Percentiles rank a stretch among this genome's conserved stretches.
Conservation (phyloP, 495 filamentous ascomycete species). For the Cetradonia linearis region DNA sequence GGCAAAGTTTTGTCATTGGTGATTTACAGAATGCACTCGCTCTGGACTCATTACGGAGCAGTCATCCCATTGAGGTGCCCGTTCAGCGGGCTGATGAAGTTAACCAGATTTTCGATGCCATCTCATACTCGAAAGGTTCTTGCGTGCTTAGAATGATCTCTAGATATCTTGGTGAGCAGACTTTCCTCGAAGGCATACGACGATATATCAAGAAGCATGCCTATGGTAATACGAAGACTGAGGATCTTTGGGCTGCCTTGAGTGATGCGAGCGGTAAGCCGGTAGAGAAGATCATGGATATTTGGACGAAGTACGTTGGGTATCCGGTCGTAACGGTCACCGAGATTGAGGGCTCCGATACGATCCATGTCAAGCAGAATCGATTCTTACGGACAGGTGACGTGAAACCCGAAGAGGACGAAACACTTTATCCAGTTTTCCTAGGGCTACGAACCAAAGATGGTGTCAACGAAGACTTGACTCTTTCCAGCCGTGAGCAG, state of each 20-base stretch:
- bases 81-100: constrained; percentile 74
- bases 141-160: constrained; percentile 92
- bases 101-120: constrained; percentile 92
- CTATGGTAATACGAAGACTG: constrained; percentile 90
- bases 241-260: constrained; percentile 85
- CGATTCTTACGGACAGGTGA: constrained; percentile 88
- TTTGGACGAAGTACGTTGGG: constrained; percentile 90
- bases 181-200: constrained; percentile 79
- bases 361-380: constrained; percentile 71
- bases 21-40: constrained; percentile 82
- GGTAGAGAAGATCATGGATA: constrained; percentile 76
- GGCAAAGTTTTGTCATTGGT: constrained; percentile 65
- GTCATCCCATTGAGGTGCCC: constrained; percentile 90
- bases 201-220: constrained; percentile 78
- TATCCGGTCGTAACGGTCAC: constrained; percentile 81
- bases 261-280: constrained; percentile 82
- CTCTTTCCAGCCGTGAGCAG: constrained; percentile 25
- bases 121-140: constrained; percentile 92
- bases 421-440: constrained; percentile 94
- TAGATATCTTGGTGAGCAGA: constrained; percentile 70
- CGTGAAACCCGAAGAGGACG: constrained; percentile 78
- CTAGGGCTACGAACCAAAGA: constrained; percentile 58
- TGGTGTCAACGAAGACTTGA: constrained; percentile 21
- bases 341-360: constrained; percentile 71
- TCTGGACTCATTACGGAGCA: constrained; percentile 77